phyloP scores from a whole-genome alignment of 345 rosid genomes.

The Viola odorata region DNA sequence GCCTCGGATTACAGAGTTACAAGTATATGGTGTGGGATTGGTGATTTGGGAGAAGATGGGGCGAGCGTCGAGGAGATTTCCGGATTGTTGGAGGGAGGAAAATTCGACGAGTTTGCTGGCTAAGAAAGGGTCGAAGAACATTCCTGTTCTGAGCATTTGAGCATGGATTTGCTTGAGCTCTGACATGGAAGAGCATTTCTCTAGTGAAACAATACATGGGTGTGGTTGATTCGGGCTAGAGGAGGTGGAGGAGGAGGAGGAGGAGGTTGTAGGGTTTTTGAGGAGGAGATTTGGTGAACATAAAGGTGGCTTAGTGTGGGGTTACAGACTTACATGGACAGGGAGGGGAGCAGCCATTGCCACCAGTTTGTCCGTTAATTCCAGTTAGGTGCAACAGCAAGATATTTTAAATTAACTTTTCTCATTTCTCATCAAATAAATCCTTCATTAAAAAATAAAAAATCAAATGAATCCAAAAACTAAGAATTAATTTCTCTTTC shows the following conservation, averaged over 20 bases:
- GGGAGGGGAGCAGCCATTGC: slow-evolving; percentile 11
- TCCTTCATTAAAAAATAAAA: too few relatives aligned
- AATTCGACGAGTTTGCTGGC: slow-evolving; percentile 8
- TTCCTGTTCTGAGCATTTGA: slow-evolving; percentile 12
- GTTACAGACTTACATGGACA: too few relatives aligned
- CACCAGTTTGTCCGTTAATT: neutral
- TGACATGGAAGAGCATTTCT: slow-evolving; percentile 13
- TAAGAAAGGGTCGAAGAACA: slow-evolving; percentile 4
- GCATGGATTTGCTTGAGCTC: slow-evolving; percentile 18
- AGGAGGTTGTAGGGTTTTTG: neutral
- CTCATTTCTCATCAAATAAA: too few relatives aligned
- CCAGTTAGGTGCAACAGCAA: too few relatives aligned
- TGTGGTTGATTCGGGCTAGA: slow-evolving; percentile 2
- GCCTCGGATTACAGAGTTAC: slow-evolving; percentile 21
- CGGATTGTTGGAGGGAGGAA: slow-evolving; percentile 5
- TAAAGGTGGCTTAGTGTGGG: neutral
- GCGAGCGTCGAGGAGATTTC: slow-evolving; percentile 14
- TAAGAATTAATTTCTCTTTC: too few relatives aligned
- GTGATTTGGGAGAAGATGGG: slow-evolving; percentile 14
- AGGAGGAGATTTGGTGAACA: neutral
- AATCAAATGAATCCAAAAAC: too few relatives aligned
- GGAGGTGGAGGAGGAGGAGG: neutral
- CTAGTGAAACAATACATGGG: slow-evolving; percentile 11
- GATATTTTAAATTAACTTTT: too few relatives aligned
- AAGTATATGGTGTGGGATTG: slow-evolving; percentile 10